These are phyloP conservation scores for Alternaria sp. DNA, from an alignment of 2,329 filamentous ascomycete species.

Conservation along the genomic window DNA sequence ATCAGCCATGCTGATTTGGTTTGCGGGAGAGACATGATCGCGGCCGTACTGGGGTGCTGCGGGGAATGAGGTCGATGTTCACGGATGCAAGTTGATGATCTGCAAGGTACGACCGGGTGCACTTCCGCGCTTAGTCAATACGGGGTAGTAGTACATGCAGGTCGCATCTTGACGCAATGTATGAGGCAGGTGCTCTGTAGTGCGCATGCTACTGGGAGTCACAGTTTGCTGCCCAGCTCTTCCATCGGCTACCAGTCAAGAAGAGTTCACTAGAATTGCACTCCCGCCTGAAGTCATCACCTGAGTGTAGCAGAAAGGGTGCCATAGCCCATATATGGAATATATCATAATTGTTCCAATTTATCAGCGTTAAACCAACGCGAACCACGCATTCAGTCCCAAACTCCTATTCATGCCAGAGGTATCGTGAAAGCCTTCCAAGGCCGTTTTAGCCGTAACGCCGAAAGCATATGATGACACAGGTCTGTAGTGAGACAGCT, in stretches of 20 bases:
- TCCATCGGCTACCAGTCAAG: neutral
- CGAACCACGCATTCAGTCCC: neutral
- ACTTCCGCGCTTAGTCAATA: constrained; percentile 27
- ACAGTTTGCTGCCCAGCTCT: neutral
- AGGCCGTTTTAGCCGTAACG: constrained; percentile 18
- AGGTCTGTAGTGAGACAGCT: neutral
- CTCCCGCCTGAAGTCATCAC: neutral
- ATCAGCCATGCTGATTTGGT: constrained; percentile 59
- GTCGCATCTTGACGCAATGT: neutral
- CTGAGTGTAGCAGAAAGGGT: neutral
- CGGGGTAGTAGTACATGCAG: constrained; percentile 7
- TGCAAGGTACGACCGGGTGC: constrained; percentile 20
- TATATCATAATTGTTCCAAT: constrained; percentile 3
- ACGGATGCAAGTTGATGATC: constrained; percentile 13
- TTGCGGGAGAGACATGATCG: constrained; percentile 30
- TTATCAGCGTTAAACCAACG: neutral
- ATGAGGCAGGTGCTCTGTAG: neutral
- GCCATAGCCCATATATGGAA: neutral
- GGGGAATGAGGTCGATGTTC: constrained; percentile 1
- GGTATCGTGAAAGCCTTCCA: constrained; percentile 20
- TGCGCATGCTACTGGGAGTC: neutral
- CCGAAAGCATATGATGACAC: constrained; percentile 9
- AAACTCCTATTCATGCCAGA: constrained; percentile 28
- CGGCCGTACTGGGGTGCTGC: neutral
- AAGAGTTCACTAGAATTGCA: neutral